phyloP scores from a whole-genome alignment of 176 grass and related monocot genomes.

The Themeda triandra region DNA sequence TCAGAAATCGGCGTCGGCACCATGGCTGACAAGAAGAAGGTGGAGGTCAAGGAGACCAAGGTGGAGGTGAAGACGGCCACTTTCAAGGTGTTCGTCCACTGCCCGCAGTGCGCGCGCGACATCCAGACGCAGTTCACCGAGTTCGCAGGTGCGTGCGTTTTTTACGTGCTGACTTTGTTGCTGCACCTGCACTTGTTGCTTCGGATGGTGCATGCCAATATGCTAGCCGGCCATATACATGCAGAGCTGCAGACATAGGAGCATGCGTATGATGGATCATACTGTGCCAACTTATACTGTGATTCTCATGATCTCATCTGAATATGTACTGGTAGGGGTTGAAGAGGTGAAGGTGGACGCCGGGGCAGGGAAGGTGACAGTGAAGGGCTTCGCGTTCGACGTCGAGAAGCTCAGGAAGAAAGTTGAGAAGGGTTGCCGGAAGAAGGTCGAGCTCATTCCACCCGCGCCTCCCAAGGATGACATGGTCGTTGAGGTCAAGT shows the following conservation, averaged over 20 bases:
- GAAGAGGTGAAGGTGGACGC: constrained; percentile 69
- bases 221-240: neutral
- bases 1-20: neutral
- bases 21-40: constrained; percentile 7
- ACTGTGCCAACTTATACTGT: neutral
- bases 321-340: constrained; percentile 42
- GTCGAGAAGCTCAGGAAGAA: constrained; percentile 54
- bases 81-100: constrained; percentile 79
- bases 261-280: neutral
- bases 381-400: constrained; percentile 67
- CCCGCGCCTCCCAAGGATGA: constrained; percentile 31
- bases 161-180: neutral
- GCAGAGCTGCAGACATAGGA: too few relatives aligned
- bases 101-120: constrained; percentile 51
- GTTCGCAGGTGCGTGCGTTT: constrained; percentile 28
- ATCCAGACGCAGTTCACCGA: constrained; percentile 62
- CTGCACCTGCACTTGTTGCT: neutral
- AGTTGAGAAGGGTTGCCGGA: constrained; percentile 55
- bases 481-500: constrained; percentile 46
- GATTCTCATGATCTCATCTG: too few relatives aligned
- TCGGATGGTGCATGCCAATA: neutral
- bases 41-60: constrained; percentile 30
- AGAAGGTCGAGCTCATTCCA: constrained; percentile 54
- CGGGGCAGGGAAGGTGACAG: constrained; percentile 49
- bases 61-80: constrained; percentile 44